Evolutionary conservation across 2,329 filamentous ascomycete genomes (phyloP).

Genomic region (Neofusicoccum cordaticola): DNA sequence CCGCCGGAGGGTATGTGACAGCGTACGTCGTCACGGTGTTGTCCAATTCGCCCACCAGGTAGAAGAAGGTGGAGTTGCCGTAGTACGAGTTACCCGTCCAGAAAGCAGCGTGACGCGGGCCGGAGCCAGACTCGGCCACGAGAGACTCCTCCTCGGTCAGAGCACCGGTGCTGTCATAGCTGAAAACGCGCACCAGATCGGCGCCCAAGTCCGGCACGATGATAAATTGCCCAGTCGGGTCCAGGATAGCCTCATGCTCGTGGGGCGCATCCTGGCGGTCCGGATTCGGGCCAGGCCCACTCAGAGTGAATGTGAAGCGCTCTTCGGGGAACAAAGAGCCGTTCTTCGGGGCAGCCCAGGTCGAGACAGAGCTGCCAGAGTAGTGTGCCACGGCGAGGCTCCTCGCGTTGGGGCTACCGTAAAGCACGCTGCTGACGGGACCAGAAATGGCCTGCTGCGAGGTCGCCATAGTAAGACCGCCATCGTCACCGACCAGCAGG

Average conservation of each 20-base stretch:
- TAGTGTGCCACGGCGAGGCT: slow-evolving; percentile 45
- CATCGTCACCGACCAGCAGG: slow-evolving; percentile 32
- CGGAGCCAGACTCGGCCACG: slow-evolving; percentile 51
- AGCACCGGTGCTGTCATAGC: slow-evolving; percentile 45
- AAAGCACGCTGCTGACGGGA: slow-evolving; percentile 42
- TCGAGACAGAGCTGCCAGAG: slow-evolving; percentile 36
- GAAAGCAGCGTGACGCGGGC: slow-evolving; percentile 66
- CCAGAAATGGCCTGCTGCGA: slow-evolving; percentile 36
- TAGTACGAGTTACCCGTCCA: slow-evolving; percentile 27
- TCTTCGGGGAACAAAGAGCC: slow-evolving; percentile 30
- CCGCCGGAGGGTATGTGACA: slow-evolving; percentile 48
- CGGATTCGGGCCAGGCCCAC: slow-evolving; percentile 35
- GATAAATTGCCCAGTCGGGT: slow-evolving; percentile 63
- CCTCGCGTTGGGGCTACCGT: slow-evolving; percentile 35
- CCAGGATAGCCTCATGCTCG: slow-evolving; percentile 63
- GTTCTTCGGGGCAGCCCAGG: slow-evolving; percentile 25
- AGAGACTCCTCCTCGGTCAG: slow-evolving; percentile 48
- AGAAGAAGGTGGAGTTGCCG: slow-evolving; percentile 47
- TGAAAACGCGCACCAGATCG: slow-evolving; percentile 61
- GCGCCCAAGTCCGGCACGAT: slow-evolving; percentile 65
- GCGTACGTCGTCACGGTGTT: slow-evolving; percentile 58
- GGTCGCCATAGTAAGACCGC: slow-evolving; percentile 36
- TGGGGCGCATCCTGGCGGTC: slow-evolving; percentile 57
- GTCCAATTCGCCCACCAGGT: slow-evolving; percentile 60
- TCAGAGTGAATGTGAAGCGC: slow-evolving; percentile 41